Evolutionary conservation across 2,329 filamentous ascomycete genomes (phyloP).

Genomic region (Aspergillus sp.): DNA sequence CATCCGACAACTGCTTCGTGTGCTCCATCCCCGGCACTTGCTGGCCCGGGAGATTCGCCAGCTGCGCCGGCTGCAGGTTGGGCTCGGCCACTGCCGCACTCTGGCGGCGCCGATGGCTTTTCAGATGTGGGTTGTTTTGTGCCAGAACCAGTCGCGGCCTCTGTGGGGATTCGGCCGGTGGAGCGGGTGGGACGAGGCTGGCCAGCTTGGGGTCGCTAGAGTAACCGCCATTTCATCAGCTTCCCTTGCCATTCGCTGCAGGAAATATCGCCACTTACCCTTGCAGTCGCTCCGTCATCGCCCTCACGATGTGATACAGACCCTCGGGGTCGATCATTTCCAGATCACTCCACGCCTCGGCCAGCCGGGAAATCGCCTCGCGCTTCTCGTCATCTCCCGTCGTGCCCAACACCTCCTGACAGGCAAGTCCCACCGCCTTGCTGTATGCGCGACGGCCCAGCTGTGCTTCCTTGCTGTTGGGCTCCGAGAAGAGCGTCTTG

Average conservation of each 20-base stretch:
- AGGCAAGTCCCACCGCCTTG: constrained; percentile 77
- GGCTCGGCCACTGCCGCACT: constrained; percentile 40
- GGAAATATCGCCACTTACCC: constrained; percentile 27
- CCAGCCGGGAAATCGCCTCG: constrained; percentile 78
- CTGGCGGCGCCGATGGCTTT: constrained; percentile 72
- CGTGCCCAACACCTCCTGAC: constrained; percentile 85
- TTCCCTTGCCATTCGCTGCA: background rate
- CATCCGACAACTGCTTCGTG: constrained; percentile 82
- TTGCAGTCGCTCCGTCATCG: constrained; percentile 72
- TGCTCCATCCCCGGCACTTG: constrained; percentile 81
- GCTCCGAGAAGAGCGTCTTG: constrained; percentile 36
- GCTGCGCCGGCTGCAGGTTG: constrained; percentile 42
- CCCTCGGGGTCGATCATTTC: constrained; percentile 90
- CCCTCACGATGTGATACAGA: constrained; percentile 78
- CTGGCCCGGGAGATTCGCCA: constrained; percentile 57
- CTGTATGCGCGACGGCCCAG: constrained; percentile 80
- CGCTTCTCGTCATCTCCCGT: constrained; percentile 70
- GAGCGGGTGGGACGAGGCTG: constrained; percentile 39
- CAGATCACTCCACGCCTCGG: constrained; percentile 81
- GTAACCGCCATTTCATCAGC: constrained; percentile 19
- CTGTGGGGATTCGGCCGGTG: constrained; percentile 46
- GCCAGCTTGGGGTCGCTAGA: constrained; percentile 43
- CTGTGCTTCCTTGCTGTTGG: constrained; percentile 72
- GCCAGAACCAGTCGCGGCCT: constrained; percentile 71
- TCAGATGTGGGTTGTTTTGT: constrained; percentile 81